These are phyloP conservation scores for Leptographium radiaticola DNA, from an alignment of 2,329 filamentous ascomycete species.

Conservation along the genomic window DNA sequence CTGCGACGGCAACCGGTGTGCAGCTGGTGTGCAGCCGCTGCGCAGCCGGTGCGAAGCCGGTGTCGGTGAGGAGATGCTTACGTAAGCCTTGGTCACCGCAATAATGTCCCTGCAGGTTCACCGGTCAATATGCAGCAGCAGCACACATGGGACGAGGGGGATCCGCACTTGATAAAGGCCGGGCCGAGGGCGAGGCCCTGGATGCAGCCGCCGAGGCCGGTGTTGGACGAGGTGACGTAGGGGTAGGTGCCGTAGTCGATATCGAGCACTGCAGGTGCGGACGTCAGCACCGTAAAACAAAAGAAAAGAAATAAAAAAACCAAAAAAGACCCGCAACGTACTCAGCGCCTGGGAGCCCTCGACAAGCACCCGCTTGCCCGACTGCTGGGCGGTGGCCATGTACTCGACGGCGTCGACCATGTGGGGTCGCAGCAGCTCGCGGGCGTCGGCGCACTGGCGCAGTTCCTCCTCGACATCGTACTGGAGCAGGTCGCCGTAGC, in stretches of 20 bases:
- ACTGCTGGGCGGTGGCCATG: conserved; percentile 37
- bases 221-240: conserved; percentile 43
- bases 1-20: background rate
- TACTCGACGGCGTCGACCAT: conserved; percentile 49
- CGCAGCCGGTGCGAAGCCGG: too few species aligned
- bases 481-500: conserved; percentile 46
- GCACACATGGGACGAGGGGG: background rate
- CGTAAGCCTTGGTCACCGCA: conserved; percentile 52
- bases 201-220: conserved; percentile 37
- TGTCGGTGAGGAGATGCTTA: background rate
- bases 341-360: conserved; percentile 34
- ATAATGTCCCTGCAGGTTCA: conserved; percentile 31
- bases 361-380: conserved; percentile 42
- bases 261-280: conserved; percentile 29
- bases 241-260: conserved; percentile 49
- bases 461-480: conserved; percentile 62
- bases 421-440: conserved; percentile 42
- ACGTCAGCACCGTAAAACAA: too few species aligned
- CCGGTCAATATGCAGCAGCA: background rate
- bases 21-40: too few species aligned
- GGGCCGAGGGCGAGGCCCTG: conserved; percentile 18
- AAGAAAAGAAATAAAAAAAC: background rate
- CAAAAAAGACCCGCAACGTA: background rate
- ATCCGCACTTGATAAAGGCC: conserved; percentile 4
- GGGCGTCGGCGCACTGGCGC: conserved; percentile 43